Base-by-base conservation (phyloP, 2,329 filamentous ascomycete species). In the Xylaria sp. region DNA sequence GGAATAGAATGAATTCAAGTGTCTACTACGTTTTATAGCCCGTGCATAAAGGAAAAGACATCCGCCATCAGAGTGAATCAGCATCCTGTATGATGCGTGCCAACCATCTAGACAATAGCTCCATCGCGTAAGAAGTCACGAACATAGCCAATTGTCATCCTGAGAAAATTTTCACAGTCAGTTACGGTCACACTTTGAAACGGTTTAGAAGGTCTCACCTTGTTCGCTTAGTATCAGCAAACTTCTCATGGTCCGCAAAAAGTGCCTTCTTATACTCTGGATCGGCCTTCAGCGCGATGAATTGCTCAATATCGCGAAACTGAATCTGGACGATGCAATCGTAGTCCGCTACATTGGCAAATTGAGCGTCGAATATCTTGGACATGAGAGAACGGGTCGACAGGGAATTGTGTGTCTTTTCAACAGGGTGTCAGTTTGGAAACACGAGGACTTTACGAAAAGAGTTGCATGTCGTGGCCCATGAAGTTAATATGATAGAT, bases 351-450 rank as follows among this genome's bases (percentile, higher is more conserved):
- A 65, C 23, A 31, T 59, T 65, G 12, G 55, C 31, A 28, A 65
- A 59, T 18, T 59, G 54, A 23, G 54, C 31, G 23, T 65, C 63
- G 39, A 65, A 65, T n/a, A 65, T 59, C 55, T 65, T 52, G 63
- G 28, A 31, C 54, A 65, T 65, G 4, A 65, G 44, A 52, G 54
- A 39, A 25, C 63, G 63, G 8, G 63, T 65, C 5, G 54, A 41
- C 6, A 41, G 44, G 6, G 54, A 28, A 12, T 59, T 65, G 20
- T 65, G 63, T 39, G 55, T 34, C 56, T 65, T 56, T 44, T 15
- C 23, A 25, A 31, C 3, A 13, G 12, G 8, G 48, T 15, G 50
- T 52, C 50, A 52, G 50, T 13, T 18, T 31, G 15, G 15, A 13
- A 10, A 6, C 34, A 37, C 4, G 10, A 37, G 34, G 34, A 37